These are phyloP conservation scores for Elaeagnus macrophylla DNA, from an alignment of 306 rosid genomes.

Conservation along the genomic window DNA sequence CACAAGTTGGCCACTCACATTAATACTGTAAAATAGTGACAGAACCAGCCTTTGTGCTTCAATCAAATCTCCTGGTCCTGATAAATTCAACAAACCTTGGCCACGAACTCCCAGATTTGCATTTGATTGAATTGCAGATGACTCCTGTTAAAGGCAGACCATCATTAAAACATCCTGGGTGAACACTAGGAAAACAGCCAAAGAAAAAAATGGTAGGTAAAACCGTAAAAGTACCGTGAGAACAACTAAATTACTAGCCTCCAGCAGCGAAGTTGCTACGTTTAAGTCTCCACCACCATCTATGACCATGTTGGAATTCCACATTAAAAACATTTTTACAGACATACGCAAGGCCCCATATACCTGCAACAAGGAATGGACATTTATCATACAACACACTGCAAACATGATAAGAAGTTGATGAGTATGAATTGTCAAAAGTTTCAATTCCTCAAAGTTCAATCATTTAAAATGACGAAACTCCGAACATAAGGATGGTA, in stretches of 20 bases:
- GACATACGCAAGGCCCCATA: conserved; percentile 98
- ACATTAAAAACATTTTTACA: conserved; percentile 98
- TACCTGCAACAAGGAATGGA: conserved; percentile 39
- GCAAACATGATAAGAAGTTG: conserved; percentile 4
- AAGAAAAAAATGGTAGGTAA: conserved; percentile 16
- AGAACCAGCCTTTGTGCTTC: conserved; percentile 95
- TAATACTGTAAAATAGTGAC: conserved; percentile 81
- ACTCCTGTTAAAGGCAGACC: conserved; percentile 43
- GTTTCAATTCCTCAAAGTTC: neutral
- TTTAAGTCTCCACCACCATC: conserved; percentile 81
- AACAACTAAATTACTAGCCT: conserved; percentile 91
- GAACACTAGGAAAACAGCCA: too few relatives aligned
- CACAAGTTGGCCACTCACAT: conserved; percentile 45
- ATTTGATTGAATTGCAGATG: conserved; percentile 96
- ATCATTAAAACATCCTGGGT: conserved; percentile 2
- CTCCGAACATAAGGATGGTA: neutral
- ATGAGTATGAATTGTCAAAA: neutral
- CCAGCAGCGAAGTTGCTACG: conserved; percentile 84
- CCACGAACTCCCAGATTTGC: conserved; percentile 99
- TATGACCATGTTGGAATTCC: conserved; percentile 91
- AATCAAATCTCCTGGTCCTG: conserved; percentile 93
- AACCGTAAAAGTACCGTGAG: conserved; percentile 55
- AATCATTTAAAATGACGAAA: neutral
- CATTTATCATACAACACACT: conserved; percentile 6
- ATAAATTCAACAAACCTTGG: conserved; percentile 89